Base-by-base conservation (phyloP, 2,329 filamentous ascomycete genomes). In the Paecilomyces sp. region DNA sequence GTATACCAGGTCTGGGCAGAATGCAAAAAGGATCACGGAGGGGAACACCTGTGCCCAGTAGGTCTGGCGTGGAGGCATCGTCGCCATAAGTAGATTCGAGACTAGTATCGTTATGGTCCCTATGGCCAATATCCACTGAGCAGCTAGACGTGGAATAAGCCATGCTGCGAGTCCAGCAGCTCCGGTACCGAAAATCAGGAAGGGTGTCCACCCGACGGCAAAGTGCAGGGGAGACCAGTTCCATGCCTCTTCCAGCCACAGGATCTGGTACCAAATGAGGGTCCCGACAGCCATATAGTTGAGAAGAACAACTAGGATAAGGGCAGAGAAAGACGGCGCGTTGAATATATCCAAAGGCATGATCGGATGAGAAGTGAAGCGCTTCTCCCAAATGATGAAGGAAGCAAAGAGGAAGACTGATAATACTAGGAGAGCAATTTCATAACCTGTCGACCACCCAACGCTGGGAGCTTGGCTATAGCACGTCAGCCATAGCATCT, bases 1-100 rank as follows among this genome's bases (percentile, higher is more conserved):
- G 56, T 78, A 82, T 4, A 81, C 74, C 2, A 83, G 76, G 60
- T 84, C 81, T 0, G 80, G 79, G 33, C 77, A 80, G 63, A 74
- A 73, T 0, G 67, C 61, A n/a, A 70, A 68, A 5, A 76, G 59
- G 3, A 76, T 57, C 8, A 70, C 68, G 1, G 72, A 72, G 0
- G 70, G 78, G 55, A 83, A 83, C 0, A 68, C 54, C 50, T 71
- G 69, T 1, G 70, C 70, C 78, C 77, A 80, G 64, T 74, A 83
- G 0, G 66, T 73, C 61, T 81, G 78, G 0, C 79, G 70, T 3
- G 70, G 67, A 0, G 79, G 79, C 68, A 80, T 77, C 0, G 80
- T 81, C 0, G 77, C 79, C 18, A 78, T 67, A 11, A 79, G 65
- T 7, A 74, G 61, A 55, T 68, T 74, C 0, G 71, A 67, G 4